Percentiles rank a stretch among this genome's conserved stretches.
phyloP scores from a whole-genome alignment of 2,329 filamentous ascomycete species.

The Verticillium albo-atrum region DNA sequence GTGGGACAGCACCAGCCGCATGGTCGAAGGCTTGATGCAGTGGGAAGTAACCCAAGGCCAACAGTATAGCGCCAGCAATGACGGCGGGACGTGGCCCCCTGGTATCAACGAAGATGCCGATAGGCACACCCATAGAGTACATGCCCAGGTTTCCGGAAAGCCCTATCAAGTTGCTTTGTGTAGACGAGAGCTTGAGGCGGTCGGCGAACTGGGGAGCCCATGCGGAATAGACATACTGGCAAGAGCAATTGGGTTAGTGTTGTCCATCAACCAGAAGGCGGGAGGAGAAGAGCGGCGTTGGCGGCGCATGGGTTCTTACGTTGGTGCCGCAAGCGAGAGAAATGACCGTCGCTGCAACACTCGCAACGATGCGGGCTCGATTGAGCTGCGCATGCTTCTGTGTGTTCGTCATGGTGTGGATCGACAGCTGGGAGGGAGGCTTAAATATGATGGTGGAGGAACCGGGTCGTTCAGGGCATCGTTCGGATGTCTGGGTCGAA shows the following conservation, averaged over 20 bases:
- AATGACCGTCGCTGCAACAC: constrained; percentile 78
- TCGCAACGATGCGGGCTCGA: constrained; percentile 72
- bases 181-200: constrained; percentile 81
- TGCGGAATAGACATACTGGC: constrained; percentile 92
- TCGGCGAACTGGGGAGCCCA: constrained; percentile 96
- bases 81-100: constrained; percentile 77
- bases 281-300: constrained; percentile 8
- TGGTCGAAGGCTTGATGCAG: constrained; percentile 73
- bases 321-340: constrained; percentile 91
- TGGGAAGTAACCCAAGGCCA: constrained; percentile 81
- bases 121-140: constrained; percentile 85
- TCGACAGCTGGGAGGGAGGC: not conserved
- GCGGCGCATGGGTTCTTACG: constrained; percentile 42
- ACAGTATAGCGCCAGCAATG: constrained; percentile 65
- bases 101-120: constrained; percentile 81
- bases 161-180: constrained; percentile 86
- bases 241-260: not conserved
- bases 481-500: not conserved
- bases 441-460: not conserved
- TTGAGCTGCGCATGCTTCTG: constrained; percentile 40
- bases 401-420: constrained; percentile 5
- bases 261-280: not conserved
- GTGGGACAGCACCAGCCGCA: constrained; percentile 53
- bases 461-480: constrained; percentile 2
- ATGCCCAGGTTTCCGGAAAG: constrained; percentile 86